These are phyloP conservation scores for Xylariomycetidae sp. DNA, from an alignment of 2,329 filamentous ascomycete species.

Conservation along the genomic window DNA sequence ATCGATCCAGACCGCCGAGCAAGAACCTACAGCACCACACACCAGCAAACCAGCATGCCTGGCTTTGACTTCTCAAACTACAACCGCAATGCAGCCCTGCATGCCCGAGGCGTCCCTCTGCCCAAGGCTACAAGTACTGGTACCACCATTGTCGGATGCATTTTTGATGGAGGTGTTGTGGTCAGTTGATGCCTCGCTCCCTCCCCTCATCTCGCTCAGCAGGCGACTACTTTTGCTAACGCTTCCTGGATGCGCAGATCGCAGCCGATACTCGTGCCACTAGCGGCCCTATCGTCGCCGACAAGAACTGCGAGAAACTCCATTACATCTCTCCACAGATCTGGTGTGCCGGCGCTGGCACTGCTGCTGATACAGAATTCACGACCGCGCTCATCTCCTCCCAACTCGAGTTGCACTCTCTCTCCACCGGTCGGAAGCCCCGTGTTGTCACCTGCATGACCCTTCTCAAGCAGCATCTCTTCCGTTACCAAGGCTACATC, in stretches of 20 bases:
- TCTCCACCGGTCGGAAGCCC: conserved; percentile 93
- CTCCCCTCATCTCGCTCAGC: too few species aligned
- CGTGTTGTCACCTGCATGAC: conserved; percentile 99
- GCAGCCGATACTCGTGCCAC: conserved; percentile 97
- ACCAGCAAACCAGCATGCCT: conserved; percentile 62
- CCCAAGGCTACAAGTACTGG: conserved; percentile 98
- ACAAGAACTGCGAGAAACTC: conserved; percentile 99
- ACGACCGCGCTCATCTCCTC: conserved; percentile 98
- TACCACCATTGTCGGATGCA: conserved; percentile 97
- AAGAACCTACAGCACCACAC: not conserved
- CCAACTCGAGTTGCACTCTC: conserved; percentile 93
- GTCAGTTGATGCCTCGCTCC: too few species aligned
- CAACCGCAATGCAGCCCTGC: conserved; percentile 96
- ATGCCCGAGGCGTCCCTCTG: conserved; percentile 87
- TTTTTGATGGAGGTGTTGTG: conserved; percentile 94
- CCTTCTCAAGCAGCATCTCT: conserved; percentile 98
- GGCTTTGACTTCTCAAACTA: conserved; percentile 99
- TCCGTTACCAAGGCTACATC: conserved; percentile 96
- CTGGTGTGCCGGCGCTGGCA: conserved; percentile 98
- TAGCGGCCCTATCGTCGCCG: conserved; percentile 94
- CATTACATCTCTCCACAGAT: conserved; percentile 99
- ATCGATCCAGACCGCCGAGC: too few species aligned
- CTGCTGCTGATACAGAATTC: conserved; percentile 97
- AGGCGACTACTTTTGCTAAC: too few species aligned
- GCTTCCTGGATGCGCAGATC: too few species aligned